A percentile compares a stretch with the other conserved stretches of the same genome.
Conservation (phyloP, 75 land plant species). For the Adiantum capillusveneris region DNA sequence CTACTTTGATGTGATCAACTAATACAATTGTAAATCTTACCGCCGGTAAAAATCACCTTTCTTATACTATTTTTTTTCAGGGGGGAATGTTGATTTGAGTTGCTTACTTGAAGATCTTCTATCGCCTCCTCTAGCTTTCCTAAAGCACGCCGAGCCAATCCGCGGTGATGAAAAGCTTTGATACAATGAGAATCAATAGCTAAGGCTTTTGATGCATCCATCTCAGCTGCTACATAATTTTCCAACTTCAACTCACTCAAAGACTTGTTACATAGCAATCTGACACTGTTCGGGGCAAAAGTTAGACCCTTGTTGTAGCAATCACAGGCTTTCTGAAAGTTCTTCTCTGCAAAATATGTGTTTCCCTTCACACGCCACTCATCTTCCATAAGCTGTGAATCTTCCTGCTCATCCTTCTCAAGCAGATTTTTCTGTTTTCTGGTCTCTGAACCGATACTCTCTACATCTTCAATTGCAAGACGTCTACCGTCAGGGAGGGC, state of each 20-base stretch:
- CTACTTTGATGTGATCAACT: too few relatives aligned
- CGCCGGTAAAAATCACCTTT: too few relatives aligned
- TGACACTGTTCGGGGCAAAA: neutral
- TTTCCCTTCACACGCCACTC: conserved; percentile 19
- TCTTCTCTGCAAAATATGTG: conserved; percentile 6
- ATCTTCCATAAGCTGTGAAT: neutral
- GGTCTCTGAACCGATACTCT: conserved; percentile 3
- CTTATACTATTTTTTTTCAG: neutral
- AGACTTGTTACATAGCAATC: conserved; percentile 11
- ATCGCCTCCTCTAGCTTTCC: conserved; percentile 11
- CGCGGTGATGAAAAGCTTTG: conserved; percentile 18
- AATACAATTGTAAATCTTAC: too few relatives aligned
- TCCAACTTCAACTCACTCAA: conserved; percentile 14
- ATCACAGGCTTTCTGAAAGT: conserved; percentile 13
- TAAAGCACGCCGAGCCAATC: conserved; percentile 7
- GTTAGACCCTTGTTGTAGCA: conserved; percentile 16
- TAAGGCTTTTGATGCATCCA: conserved; percentile 21
- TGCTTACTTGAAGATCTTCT: conserved; percentile 14
- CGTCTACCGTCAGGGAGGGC: neutral
- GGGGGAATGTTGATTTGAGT: neutral
- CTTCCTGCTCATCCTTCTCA: neutral
- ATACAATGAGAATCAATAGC: neutral
- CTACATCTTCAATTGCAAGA: conserved; percentile 3
- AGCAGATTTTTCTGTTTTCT: conserved; percentile 8
- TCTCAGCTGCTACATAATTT: conserved; percentile 12